phyloP scores from a whole-genome alignment of 164 flowering plant species.

The Vitis labrusca region DNA sequence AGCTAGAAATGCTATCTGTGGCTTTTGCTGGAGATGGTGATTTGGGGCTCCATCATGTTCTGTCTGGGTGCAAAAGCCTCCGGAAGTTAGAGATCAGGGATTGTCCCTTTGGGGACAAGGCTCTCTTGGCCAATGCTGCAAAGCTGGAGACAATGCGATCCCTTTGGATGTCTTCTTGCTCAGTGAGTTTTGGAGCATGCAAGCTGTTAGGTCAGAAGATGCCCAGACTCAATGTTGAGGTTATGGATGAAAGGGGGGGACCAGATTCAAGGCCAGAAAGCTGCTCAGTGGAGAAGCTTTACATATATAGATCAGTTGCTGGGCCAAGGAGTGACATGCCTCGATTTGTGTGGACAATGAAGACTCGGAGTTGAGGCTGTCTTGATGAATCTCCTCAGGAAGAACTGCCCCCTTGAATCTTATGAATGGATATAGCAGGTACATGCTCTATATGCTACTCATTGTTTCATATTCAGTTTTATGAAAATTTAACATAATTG shows the following conservation, averaged over 20 bases:
- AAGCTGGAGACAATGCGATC: slow-evolving; percentile 99
- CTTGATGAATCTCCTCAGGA: slow-evolving; percentile 16
- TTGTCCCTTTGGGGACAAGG: slow-evolving; percentile 89
- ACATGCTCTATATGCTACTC: slow-evolving; percentile 21
- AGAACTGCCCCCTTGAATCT: neutral
- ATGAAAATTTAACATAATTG: slow-evolving; percentile 18
- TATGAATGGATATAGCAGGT: slow-evolving; percentile 27
- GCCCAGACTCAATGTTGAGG: slow-evolving; percentile 80
- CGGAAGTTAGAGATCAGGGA: slow-evolving; percentile 84
- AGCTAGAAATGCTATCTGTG: slow-evolving; percentile 81
- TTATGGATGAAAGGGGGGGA: slow-evolving; percentile 65
- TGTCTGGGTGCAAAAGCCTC: slow-evolving; percentile 84
- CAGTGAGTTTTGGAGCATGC: slow-evolving; percentile 79
- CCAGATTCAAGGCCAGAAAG: slow-evolving; percentile 50
- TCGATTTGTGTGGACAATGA: slow-evolving; percentile 61
- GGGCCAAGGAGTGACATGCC: slow-evolving; percentile 79
- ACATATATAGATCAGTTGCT: slow-evolving; percentile 67
- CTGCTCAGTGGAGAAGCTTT: slow-evolving; percentile 63
- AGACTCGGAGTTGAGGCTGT: slow-evolving; percentile 26
- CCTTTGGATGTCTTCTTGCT: slow-evolving; percentile 99
- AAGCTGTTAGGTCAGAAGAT: slow-evolving; percentile 67
- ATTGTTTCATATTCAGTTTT: slow-evolving; percentile 12
- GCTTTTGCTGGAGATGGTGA: slow-evolving; percentile 96
- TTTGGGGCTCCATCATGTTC: slow-evolving; percentile 70
- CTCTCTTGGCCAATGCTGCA: slow-evolving; percentile 82